phyloP scores from a whole-genome alignment of 2,329 filamentous ascomycete species.

The Exophiala phaeomuriformis region DNA sequence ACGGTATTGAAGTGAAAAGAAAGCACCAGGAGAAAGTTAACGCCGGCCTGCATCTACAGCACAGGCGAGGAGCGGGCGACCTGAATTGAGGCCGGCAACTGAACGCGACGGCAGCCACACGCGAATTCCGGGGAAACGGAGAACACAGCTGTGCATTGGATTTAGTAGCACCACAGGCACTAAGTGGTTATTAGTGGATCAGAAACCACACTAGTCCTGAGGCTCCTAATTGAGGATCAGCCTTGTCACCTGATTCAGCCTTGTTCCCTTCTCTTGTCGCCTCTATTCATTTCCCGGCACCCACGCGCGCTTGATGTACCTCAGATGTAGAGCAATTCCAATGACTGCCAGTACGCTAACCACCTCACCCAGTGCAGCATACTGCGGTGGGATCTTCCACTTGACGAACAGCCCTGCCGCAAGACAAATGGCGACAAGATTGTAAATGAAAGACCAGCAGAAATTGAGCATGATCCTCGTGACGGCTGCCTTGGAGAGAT shows the following conservation, averaged over 20 bases:
- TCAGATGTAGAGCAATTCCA: constrained; percentile 9
- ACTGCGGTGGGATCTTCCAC: constrained; percentile 53
- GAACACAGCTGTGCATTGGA: too few species aligned
- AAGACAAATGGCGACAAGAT: constrained; percentile 59
- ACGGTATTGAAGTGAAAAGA: too few species aligned
- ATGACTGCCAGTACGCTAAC: constrained; percentile 68
- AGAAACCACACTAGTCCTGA: too few species aligned
- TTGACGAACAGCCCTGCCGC: constrained; percentile 59
- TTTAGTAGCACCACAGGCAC: too few species aligned
- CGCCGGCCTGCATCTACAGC: too few species aligned
- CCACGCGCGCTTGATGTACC: background rate
- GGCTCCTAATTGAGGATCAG: background rate
- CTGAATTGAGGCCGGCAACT: too few species aligned
- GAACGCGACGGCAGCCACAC: too few species aligned
- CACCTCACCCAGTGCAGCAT: constrained; percentile 63
- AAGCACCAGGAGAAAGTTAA: too few species aligned
- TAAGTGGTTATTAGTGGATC: too few species aligned
- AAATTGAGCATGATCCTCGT: constrained; percentile 61
- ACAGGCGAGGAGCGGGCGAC: too few species aligned
- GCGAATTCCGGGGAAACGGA: too few species aligned
- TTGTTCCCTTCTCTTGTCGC: background rate
- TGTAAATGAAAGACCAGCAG: constrained; percentile 63
- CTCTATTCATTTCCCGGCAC: background rate
- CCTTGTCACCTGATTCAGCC: background rate
- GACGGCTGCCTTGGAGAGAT: constrained; percentile 42